A percentile compares a stretch with the other conserved stretches of the same genome.
phyloP scores from a whole-genome alignment of 2,329 filamentous ascomycete genomes.

The Trichoderma simmonsii region DNA sequence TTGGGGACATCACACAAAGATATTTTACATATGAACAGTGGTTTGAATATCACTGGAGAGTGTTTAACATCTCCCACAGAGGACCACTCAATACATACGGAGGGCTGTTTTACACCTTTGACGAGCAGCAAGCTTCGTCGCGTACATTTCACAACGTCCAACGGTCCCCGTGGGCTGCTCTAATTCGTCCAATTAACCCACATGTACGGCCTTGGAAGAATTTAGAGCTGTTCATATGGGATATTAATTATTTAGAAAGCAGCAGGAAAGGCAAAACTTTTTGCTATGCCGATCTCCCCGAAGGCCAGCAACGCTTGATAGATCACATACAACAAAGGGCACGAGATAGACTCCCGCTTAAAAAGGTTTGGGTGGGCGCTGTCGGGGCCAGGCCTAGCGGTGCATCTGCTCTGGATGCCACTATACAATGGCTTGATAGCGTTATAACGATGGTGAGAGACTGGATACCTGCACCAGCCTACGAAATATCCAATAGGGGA shows the following conservation, averaged over 20 bases:
- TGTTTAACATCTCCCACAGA: background rate
- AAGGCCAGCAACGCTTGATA: constrained; percentile 47
- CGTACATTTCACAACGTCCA: constrained; percentile 20
- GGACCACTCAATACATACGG: constrained; percentile 26
- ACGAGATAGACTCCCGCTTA: constrained; percentile 33
- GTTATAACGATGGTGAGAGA: constrained; percentile 33
- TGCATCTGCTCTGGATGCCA: constrained; percentile 40
- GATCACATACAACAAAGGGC: constrained; percentile 32
- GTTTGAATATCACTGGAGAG: constrained; percentile 23
- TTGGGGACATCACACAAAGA: constrained; percentile 21
- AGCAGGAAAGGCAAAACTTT: constrained; percentile 22
- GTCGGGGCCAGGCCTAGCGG: constrained; percentile 25
- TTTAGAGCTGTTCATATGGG: constrained; percentile 56
- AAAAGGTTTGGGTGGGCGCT: constrained; percentile 46
- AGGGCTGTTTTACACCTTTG: constrained; percentile 51
- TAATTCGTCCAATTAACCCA: constrained; percentile 44
- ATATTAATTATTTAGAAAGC: constrained; percentile 34
- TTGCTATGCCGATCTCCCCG: constrained; percentile 37
- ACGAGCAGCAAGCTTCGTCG: constrained; percentile 35
- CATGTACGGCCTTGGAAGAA: constrained; percentile 30
- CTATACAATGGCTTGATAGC: constrained; percentile 37
- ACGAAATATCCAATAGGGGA: constrained; percentile 31
- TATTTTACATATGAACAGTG: constrained; percentile 27
- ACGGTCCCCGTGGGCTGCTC: constrained; percentile 50
- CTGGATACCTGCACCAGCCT: constrained; percentile 36